phyloP scores from a whole-genome alignment of 352 stramenopile species.

The Phytophthora colocasiae region DNA sequence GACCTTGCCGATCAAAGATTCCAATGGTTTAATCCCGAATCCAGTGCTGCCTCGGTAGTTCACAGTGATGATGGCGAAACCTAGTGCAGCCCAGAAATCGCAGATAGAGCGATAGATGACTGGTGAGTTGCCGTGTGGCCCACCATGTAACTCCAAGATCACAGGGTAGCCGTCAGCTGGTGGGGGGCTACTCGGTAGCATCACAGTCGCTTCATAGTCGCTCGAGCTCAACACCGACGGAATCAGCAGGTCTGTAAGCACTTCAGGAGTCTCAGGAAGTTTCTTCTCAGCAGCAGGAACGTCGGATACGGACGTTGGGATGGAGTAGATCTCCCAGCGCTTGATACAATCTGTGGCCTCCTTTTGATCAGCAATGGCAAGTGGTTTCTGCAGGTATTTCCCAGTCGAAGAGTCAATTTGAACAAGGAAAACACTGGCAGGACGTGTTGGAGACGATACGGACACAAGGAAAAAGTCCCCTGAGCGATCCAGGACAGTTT shows the following conservation, averaged over 20 bases:
- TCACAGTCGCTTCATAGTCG: constrained; percentile 82
- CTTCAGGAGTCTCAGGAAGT: constrained; percentile 33
- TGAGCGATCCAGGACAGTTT: constrained; percentile 60
- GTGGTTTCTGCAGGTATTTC: constrained; percentile 41
- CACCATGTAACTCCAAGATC: constrained; percentile 91
- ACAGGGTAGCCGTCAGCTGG: constrained; percentile 69
- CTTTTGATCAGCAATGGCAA: constrained; percentile 62
- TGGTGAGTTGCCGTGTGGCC: constrained; percentile 90
- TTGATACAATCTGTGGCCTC: constrained; percentile 46
- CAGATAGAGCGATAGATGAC: constrained; percentile 90
- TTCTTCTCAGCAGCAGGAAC: constrained; percentile 43
- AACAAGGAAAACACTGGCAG: constrained; percentile 66
- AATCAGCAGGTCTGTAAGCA: constrained; percentile 57
- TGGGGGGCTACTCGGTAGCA: constrained; percentile 55
- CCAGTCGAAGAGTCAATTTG: constrained; percentile 51
- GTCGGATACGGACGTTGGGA: constrained; percentile 62
- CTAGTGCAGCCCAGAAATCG: constrained; percentile 89
- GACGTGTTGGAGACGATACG: constrained; percentile 60
- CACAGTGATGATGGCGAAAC: constrained; percentile 93
- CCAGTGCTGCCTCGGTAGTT: constrained; percentile 97
- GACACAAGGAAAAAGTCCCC: constrained; percentile 53
- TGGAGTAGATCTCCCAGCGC: constrained; percentile 67
- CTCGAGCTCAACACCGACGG: constrained; percentile 52
- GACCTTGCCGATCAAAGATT: constrained; percentile 91
- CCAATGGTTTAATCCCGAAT: constrained; percentile 90